Percentiles rank a stretch among this genome's conserved stretches.
Evolutionary conservation across 495 filamentous ascomycete species (phyloP).

Genomic region (Penicillium samsonianum): DNA sequence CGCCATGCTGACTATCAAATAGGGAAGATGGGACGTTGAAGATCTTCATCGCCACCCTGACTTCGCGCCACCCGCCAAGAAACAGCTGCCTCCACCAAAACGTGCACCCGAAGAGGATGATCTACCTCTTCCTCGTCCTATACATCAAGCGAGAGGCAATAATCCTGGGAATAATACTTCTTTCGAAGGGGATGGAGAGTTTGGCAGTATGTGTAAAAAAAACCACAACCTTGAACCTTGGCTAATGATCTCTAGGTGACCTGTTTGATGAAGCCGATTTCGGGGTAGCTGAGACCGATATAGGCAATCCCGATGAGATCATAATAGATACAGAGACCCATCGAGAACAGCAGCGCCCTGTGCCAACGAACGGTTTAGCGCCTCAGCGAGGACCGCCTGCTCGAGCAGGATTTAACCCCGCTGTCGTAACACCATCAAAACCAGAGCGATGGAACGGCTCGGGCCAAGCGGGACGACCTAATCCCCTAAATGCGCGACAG

Average conservation of each 20-base stretch:
- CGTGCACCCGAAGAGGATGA: slow-evolving; percentile 39
- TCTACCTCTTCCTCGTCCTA: slow-evolving; percentile 37
- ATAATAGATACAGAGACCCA: slow-evolving; percentile 36
- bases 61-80: slow-evolving; percentile 60
- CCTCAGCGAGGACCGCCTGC: slow-evolving; percentile 27
- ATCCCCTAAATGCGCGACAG: slow-evolving; percentile 27
- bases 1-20: slow-evolving; percentile 14
- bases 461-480: slow-evolving; percentile 28
- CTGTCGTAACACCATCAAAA: slow-evolving; percentile 45
- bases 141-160: slow-evolving; percentile 23
- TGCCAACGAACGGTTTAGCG: slow-evolving; percentile 29
- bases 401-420: slow-evolving; percentile 24
- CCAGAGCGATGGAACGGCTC: slow-evolving; percentile 39
- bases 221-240: background rate
- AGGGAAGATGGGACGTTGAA: slow-evolving; percentile 69
- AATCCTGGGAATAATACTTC: slow-evolving; percentile 18
- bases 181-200: slow-evolving; percentile 55
- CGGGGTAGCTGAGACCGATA: slow-evolving; percentile 49
- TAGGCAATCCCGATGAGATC: slow-evolving; percentile 67
- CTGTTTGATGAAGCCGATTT: slow-evolving; percentile 79
- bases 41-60: slow-evolving; percentile 81
- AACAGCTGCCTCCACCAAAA: slow-evolving; percentile 50
- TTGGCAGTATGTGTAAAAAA: slow-evolving; percentile 58
- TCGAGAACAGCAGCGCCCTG: slow-evolving; percentile 31
- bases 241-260: slow-evolving; percentile 45